Evolutionary conservation across 306 rosid genomes (phyloP).

Genomic region (Acacia melanoxylon): DNA sequence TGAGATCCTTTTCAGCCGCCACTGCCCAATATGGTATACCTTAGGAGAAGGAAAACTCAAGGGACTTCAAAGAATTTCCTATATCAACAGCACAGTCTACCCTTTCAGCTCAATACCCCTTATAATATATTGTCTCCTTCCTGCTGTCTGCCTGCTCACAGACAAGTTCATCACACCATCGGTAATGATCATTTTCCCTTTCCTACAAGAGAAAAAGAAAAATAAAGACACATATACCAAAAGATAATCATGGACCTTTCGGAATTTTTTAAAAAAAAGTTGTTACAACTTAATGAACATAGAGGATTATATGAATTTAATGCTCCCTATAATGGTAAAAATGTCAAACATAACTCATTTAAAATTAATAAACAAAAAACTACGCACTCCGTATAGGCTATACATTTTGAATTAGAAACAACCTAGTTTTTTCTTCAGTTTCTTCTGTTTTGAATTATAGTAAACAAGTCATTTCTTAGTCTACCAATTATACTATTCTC

Average conservation of each 20-base stretch:
- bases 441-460: background rate
- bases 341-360: background rate
- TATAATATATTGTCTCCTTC: slow-evolving; percentile 74
- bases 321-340: background rate
- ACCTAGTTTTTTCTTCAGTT: background rate
- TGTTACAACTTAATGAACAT: background rate
- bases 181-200: slow-evolving; percentile 44
- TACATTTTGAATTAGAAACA: background rate
- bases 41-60: slow-evolving; percentile 78
- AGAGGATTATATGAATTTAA: slow-evolving; percentile 3
- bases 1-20: slow-evolving; percentile 91
- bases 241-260: background rate
- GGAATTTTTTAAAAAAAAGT: background rate
- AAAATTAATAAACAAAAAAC: background rate
- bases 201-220: background rate
- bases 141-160: slow-evolving; percentile 95
- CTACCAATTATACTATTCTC: slow-evolving; percentile 22
- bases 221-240: background rate
- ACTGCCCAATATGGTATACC: slow-evolving; percentile 81
- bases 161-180: slow-evolving; percentile 94
- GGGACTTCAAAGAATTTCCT: slow-evolving; percentile 86
- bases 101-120: slow-evolving; percentile 95
- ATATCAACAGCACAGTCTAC: slow-evolving; percentile 83
- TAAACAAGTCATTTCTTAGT: slow-evolving; percentile 4
- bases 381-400: background rate